Percentiles rank a stretch among this genome's conserved stretches.
phyloP scores from a whole-genome alignment of 164 flowering plant genomes.

The Pachysandra terminalis region DNA sequence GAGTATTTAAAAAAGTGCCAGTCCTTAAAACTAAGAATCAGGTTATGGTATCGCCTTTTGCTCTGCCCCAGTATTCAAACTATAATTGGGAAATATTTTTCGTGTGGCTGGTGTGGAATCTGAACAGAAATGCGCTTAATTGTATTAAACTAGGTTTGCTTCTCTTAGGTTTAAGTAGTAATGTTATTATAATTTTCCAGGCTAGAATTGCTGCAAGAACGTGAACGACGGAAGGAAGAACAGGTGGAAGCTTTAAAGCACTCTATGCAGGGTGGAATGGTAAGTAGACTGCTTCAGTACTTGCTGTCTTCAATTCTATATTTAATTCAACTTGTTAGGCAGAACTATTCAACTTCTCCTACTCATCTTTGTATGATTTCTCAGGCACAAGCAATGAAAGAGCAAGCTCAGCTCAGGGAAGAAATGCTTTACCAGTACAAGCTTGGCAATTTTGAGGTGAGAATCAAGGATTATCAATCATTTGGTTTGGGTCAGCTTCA shows the following conservation, averaged over 20 bases:
- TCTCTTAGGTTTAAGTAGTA: background rate
- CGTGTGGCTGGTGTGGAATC: no score
- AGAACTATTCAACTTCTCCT: no score
- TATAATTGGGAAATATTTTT: no score
- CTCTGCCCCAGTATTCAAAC: background rate
- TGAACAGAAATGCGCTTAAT: no score
- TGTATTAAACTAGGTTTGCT: no score
- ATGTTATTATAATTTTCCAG: conserved; percentile 36
- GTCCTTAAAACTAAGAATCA: background rate
- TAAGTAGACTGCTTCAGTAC: conserved; percentile 21
- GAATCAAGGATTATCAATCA: background rate
- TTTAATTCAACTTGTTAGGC: no score
- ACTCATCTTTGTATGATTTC: conserved; percentile 2
- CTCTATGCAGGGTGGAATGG: conserved; percentile 94
- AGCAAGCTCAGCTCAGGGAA: conserved; percentile 84
- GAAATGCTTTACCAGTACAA: conserved; percentile 92
- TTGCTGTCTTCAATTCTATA: background rate
- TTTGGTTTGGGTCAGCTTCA: background rate
- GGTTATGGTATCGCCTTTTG: background rate
- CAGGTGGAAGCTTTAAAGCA: conserved; percentile 67
- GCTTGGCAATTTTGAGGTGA: conserved; percentile 90
- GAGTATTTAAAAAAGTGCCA: background rate
- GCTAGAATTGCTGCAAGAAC: conserved; percentile 63
- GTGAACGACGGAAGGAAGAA: conserved; percentile 79
- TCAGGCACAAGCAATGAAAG: conserved; percentile 96